Base-by-base conservation (phyloP, 1,284 basidiomycete species). In the Meripilus lineatus region DNA sequence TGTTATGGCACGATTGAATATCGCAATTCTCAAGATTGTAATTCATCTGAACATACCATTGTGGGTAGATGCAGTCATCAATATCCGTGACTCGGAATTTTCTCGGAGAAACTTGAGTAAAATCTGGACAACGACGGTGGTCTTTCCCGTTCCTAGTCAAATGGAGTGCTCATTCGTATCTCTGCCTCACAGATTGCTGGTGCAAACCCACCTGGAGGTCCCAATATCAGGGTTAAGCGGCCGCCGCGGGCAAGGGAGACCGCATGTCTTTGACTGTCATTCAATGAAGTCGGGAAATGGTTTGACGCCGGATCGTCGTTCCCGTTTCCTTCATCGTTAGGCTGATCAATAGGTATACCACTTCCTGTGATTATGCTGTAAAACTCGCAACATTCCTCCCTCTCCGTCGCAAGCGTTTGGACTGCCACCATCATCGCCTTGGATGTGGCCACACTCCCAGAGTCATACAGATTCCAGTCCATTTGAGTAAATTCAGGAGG, bases 31-130 rank as follows among this genome's bases (percentile, higher is more conserved):
- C 8, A 15, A 17, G 14, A 30, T 38, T 11, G 15, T 41, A 20
- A 26, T 30, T 2, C 25, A 22, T 18, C 7, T 21, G 18, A 11
- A 41, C 56, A 41, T 50, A 77, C 79, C 80, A 46, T 82, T 82
- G 51, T 82, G 78, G 0, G 80, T 82, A 0, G 81, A 84, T 0
- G 80, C 81, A 0, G 80, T 79, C 77, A 83, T 79, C 15, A 83
- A 62, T 22, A 84, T 75, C 51, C 72, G 78, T 5, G 58, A 54
- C 1, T 58, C 56, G 2, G 68, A 62, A 5, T 61, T 52, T 20
- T 59, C 49, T 14, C 54, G 58, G 11, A 83, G 48, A 24, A 79
- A 66, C 24, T 65, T 65, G 13, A 63, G 62, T 11, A 83, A 66
- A 33, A 82, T 79, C 46, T 78, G 70, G 1, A 83, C 71, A 2